Evolutionary conservation across 768 basidiomycete genomes (phyloP).

Genomic region (Fistulinella prunicolor): DNA sequence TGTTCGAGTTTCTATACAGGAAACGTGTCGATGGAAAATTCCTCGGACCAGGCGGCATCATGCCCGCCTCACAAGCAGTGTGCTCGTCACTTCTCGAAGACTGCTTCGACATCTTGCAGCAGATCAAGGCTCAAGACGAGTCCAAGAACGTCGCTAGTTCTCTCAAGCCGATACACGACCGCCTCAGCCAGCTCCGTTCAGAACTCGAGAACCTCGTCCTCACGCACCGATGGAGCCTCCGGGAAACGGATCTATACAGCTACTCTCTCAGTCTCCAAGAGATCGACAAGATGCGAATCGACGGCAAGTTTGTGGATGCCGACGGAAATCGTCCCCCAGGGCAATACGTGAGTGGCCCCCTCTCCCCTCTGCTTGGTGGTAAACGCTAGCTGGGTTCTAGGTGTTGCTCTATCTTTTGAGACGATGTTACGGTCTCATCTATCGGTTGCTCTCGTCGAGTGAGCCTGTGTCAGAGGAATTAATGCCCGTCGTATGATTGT

Average conservation of each 20-base stretch:
- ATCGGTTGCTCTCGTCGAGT: conserved; percentile 86
- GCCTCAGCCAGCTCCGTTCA: conserved; percentile 77
- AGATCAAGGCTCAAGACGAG: conserved; percentile 92
- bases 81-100: conserved; percentile 93
- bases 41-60: conserved; percentile 82
- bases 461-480: conserved; percentile 98
- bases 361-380: neutral
- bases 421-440: conserved; percentile 95
- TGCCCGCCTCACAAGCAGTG: conserved; percentile 89
- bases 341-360: conserved; percentile 72
- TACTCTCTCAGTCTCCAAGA: conserved; percentile 92
- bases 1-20: conserved; percentile 35
- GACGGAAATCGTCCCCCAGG: conserved; percentile 91
- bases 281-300: conserved; percentile 95
- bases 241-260: conserved; percentile 93
- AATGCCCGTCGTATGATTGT: conserved; percentile 80
- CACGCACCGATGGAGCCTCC: conserved; percentile 95
- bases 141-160: conserved; percentile 82
- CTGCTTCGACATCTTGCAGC: conserved; percentile 93
- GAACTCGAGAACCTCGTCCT: conserved; percentile 90
- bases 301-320: conserved; percentile 94
- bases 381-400: conserved; percentile 37
- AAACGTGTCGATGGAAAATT: conserved; percentile 97
- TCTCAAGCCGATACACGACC: conserved; percentile 90
- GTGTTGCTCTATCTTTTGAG: conserved; percentile 89